Evolutionary conservation across 441 rosid genomes (phyloP).

Genomic region (Omphalea diandra): DNA sequence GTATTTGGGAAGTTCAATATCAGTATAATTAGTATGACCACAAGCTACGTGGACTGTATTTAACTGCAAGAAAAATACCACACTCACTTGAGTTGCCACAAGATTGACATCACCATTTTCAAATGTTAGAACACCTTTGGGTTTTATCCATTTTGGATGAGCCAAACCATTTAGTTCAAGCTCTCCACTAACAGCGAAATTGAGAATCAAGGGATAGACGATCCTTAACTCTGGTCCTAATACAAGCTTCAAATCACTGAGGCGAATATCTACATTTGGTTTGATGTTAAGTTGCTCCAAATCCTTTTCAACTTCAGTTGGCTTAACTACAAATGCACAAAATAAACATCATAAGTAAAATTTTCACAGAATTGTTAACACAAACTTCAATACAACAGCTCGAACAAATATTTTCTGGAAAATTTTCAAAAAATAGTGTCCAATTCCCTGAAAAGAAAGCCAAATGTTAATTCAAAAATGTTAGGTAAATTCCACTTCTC

Average conservation of each 20-base stretch:
- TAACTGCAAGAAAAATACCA: constrained; percentile 10
- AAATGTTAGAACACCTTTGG: constrained; percentile 81
- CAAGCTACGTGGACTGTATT: constrained; percentile 8
- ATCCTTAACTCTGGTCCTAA: constrained; percentile 96
- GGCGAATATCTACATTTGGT: constrained; percentile 85
- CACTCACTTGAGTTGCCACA: constrained; percentile 91
- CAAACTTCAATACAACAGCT: neutral
- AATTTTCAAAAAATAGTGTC: neutral
- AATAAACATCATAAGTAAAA: constrained; percentile 17
- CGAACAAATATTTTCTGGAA: neutral
- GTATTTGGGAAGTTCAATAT: constrained; percentile 29
- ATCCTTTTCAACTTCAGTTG: constrained; percentile 72
- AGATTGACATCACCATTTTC: constrained; percentile 99
- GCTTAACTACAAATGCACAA: constrained; percentile 52
- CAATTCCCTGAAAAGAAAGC: neutral
- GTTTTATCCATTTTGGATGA: constrained; percentile 90
- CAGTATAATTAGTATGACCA: constrained; percentile 14
- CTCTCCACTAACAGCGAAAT: constrained; percentile 87
- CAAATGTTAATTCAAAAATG: neutral
- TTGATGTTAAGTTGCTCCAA: constrained; percentile 63
- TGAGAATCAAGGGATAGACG: constrained; percentile 85
- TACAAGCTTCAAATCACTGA: constrained; percentile 56
- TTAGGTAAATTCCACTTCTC: too few relatives aligned
- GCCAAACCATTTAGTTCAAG: constrained; percentile 91
- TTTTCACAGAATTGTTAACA: neutral